phyloP scores from a whole-genome alignment of 2,329 filamentous ascomycete species.

The Byssochlamys sp. region DNA sequence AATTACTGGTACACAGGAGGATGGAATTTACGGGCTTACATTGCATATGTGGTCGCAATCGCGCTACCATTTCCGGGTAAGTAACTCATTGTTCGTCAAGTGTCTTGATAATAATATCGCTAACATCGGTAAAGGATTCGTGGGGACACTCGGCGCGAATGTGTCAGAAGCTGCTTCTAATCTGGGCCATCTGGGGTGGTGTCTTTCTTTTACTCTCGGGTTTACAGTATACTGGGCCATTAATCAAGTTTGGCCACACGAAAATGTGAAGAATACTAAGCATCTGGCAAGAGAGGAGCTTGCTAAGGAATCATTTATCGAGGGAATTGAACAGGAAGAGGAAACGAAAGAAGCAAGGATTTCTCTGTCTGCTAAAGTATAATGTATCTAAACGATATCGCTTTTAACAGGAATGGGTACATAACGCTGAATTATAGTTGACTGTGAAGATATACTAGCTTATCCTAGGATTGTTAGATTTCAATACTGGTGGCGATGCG shows the following conservation, averaged over 20 bases:
- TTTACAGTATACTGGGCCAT: neutral
- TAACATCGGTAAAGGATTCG: constrained; percentile 12
- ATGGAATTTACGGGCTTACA: constrained; percentile 26
- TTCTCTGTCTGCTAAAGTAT: neutral
- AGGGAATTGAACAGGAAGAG: neutral
- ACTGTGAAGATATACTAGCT: no score
- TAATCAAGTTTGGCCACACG: neutral
- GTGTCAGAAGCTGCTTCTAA: constrained; percentile 16
- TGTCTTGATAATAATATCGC: neutral
- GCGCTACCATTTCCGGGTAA: constrained; percentile 22
- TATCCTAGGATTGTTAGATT: no score
- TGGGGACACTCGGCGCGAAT: constrained; percentile 20
- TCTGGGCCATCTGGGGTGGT: constrained; percentile 16
- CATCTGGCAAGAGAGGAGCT: neutral
- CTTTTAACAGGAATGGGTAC: neutral
- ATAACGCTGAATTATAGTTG: neutral
- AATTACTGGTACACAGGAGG: constrained; percentile 25
- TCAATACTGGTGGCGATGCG: neutral
- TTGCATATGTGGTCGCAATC: constrained; percentile 25
- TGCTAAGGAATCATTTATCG: neutral
- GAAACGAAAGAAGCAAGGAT: neutral
- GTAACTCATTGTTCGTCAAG: neutral
- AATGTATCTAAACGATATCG: neutral
- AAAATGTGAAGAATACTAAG: neutral
- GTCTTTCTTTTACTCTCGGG: constrained; percentile 13